These are phyloP conservation scores for Neurospora pannonica DNA, from an alignment of 495 filamentous ascomycete species.

Conservation along the genomic window DNA sequence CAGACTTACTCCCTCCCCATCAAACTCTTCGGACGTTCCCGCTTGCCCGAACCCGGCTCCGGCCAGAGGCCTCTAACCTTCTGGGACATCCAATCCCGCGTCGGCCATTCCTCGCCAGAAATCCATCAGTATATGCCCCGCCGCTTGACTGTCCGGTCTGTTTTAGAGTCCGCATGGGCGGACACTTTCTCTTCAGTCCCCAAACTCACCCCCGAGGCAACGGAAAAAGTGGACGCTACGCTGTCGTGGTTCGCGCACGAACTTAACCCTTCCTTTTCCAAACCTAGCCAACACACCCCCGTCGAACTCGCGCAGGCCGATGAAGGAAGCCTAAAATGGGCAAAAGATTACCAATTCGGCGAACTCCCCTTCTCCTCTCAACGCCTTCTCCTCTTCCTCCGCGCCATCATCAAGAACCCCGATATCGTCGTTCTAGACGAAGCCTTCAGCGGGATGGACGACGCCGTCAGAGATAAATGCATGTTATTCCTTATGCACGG, in stretches of 20 bases:
- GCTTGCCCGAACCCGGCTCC: conserved; percentile 56
- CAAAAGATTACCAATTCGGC: conserved; percentile 59
- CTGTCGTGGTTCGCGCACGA: conserved; percentile 68
- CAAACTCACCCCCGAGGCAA: conserved; percentile 43
- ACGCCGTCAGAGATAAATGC: conserved; percentile 72
- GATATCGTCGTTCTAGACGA: conserved; percentile 91
- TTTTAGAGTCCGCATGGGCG: conserved; percentile 77
- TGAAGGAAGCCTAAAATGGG: conserved; percentile 46
- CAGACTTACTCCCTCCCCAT: conserved; percentile 87
- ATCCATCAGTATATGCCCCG: conserved; percentile 88
- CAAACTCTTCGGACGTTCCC: conserved; percentile 69
- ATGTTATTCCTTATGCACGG: conserved; percentile 63
- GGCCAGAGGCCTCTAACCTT: conserved; percentile 71
- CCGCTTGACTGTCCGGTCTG: conserved; percentile 60
- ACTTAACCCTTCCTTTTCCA: conserved; percentile 43
- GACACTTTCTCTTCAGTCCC: conserved; percentile 74
- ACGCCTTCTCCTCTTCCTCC: conserved; percentile 73
- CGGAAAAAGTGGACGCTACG: conserved; percentile 50
- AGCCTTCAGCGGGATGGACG: conserved; percentile 83
- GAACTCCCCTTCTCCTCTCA: conserved; percentile 70
- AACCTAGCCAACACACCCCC: background rate
- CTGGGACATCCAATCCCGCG: conserved; percentile 81
- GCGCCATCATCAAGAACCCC: conserved; percentile 70
- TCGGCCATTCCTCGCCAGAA: conserved; percentile 89
- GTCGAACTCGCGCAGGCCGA: background rate